Conservation (phyloP, 352 stramenopile species). For the Phytophthora podocarpi region DNA sequence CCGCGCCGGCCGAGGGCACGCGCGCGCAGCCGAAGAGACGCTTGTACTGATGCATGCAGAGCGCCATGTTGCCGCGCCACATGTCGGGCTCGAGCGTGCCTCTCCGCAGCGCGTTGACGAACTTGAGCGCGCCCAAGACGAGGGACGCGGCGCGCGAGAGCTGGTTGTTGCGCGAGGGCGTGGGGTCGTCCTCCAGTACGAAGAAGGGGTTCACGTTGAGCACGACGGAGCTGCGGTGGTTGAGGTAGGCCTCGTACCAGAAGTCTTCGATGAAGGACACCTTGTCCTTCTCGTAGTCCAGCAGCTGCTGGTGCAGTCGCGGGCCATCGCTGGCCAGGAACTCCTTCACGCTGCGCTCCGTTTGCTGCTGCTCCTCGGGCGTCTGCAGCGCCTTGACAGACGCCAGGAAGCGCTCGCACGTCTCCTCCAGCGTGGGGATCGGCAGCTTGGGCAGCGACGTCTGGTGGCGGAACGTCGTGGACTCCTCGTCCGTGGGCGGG, state of each 20-base stretch:
- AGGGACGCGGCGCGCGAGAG: conserved; percentile 90
- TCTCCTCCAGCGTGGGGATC: conserved; percentile 85
- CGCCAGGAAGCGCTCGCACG: conserved; percentile 75
- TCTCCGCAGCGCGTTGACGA: conserved; percentile 89
- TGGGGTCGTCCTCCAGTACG: conserved; percentile 92
- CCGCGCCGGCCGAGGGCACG: conserved; percentile 71
- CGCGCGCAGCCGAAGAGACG: conserved; percentile 90
- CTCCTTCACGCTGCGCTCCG: conserved; percentile 50
- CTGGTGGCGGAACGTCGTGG: conserved; percentile 81
- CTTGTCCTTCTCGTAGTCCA: conserved; percentile 78
- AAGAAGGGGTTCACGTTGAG: conserved; percentile 98
- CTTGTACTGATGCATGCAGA: conserved; percentile 98
- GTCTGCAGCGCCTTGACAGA: conserved; percentile 81
- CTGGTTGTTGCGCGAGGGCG: conserved; percentile 89
- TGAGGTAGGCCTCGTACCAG: conserved; percentile 96
- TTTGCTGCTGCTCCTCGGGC: conserved; percentile 59
- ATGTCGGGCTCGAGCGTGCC: conserved; percentile 92
- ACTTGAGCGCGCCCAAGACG: conserved; percentile 92
- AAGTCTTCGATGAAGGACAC: conserved; percentile 92
- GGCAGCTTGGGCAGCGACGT: conserved; percentile 77
- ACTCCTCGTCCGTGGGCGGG: conserved; percentile 39
- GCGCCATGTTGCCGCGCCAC: conserved; percentile 80
- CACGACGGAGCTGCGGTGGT: conserved; percentile 91
- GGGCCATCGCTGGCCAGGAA: conserved; percentile 81
- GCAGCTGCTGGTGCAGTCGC: conserved; percentile 66